These are phyloP conservation scores for Apophysomyces trapeziformis DNA, from an alignment of 371 early-diverging fungal species.

Conservation along the genomic window DNA sequence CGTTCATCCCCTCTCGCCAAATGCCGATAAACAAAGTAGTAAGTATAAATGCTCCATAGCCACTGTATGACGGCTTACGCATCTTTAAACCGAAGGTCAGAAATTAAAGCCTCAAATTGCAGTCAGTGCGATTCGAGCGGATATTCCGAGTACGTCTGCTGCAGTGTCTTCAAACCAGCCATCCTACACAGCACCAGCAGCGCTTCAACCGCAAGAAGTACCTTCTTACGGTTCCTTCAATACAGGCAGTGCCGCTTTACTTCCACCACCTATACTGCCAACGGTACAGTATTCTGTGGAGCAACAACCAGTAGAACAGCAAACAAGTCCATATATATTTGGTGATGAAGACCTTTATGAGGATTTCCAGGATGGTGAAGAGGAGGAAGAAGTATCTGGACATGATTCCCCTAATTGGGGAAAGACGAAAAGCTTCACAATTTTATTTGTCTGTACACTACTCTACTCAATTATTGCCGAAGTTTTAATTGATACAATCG, in stretches of 20 bases:
- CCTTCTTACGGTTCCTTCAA: not conserved
- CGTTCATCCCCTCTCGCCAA: constrained; percentile 39
- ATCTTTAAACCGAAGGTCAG: not conserved
- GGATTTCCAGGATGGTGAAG: constrained; percentile 44
- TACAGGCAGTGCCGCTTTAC: not conserved
- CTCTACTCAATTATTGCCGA: constrained; percentile 90
- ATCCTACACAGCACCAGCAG: constrained; percentile 12
- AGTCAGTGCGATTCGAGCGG: not conserved
- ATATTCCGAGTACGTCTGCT: not conserved
- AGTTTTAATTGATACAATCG: constrained; percentile 78
- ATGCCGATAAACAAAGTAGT: not conserved
- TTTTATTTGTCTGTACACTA: constrained; percentile 84
- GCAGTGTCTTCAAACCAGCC: constrained; percentile 1
- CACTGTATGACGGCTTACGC: not conserved
- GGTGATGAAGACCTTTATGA: constrained; percentile 38
- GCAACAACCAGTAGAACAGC: not conserved
- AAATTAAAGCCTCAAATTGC: not conserved
- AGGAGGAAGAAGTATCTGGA: constrained; percentile 72
- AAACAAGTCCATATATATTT: constrained; percentile 28
- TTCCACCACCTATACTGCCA: not conserved
- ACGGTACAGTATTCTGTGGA: not conserved
- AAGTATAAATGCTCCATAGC: not conserved
- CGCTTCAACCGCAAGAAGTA: not conserved
- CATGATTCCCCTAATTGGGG: constrained; percentile 96
- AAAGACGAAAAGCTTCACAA: constrained; percentile 76